Conservation (phyloP, 2,329 filamentous ascomycete species). For the Verticillium nubilum region DNA sequence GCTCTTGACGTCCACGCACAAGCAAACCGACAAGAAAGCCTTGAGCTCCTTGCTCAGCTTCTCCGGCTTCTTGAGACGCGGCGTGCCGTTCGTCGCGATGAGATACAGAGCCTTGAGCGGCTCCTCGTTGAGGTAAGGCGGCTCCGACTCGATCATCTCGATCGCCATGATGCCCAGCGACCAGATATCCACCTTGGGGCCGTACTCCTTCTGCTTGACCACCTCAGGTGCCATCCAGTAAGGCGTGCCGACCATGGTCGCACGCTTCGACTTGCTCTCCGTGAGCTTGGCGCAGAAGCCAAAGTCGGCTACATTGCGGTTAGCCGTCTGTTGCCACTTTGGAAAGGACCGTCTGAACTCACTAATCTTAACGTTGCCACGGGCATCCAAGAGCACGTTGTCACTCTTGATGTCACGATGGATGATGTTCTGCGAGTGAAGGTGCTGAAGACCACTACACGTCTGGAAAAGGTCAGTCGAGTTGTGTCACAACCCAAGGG, state of each 20-base stretch:
- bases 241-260: conserved; percentile 97
- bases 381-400: conserved; percentile 90
- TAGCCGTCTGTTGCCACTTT: conserved; percentile 18
- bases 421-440: conserved; percentile 95
- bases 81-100: conserved; percentile 96
- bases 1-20: conserved; percentile 94
- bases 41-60: conserved; percentile 97
- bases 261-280: conserved; percentile 92
- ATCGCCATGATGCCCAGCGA: conserved; percentile 99
- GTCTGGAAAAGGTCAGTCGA: conserved; percentile 56
- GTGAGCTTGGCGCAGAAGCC: conserved; percentile 98
- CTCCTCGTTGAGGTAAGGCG: conserved; percentile 96
- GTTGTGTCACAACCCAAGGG: background rate
- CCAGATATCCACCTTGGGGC: conserved; percentile 98
- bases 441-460: conserved; percentile 87
- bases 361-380: conserved; percentile 98
- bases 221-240: conserved; percentile 99
- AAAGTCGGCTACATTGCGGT: conserved; percentile 70
- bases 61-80: conserved; percentile 94
- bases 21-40: conserved; percentile 90
- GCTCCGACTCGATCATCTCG: conserved; percentile 99
- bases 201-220: conserved; percentile 98
- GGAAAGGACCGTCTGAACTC: conserved; percentile 32
- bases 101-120: conserved; percentile 95
- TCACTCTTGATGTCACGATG: conserved; percentile 99